Percentiles rank a stretch among this genome's conserved stretches.
These are phyloP conservation scores for Ananas comosus DNA, from an alignment of 176 grass and related monocot genomes.

Conservation along the genomic window DNA sequence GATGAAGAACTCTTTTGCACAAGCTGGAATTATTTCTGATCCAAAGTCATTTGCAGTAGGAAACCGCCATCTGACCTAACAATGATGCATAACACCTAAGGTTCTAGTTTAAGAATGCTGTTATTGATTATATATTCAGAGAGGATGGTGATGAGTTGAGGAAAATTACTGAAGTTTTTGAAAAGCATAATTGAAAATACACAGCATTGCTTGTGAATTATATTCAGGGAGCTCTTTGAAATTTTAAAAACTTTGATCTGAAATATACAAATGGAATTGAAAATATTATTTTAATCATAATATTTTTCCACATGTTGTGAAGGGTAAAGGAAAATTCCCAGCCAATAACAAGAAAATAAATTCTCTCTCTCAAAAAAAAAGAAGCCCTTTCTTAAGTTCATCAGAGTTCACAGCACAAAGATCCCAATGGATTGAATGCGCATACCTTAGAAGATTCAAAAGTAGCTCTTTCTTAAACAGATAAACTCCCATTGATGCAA, in stretches of 20 bases:
- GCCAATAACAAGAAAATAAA: neutral
- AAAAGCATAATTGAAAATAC: neutral
- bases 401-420: neutral
- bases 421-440: constrained; percentile 18
- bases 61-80: constrained; percentile 91
- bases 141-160: too few relatives aligned
- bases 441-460: constrained; percentile 88
- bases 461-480: constrained; percentile 87
- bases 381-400: too few relatives aligned
- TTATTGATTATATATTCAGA: constrained; percentile 2
- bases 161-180: neutral
- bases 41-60: constrained; percentile 98
- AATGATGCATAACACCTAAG: constrained; percentile 40
- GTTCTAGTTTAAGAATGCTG: constrained; percentile 9
- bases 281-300: neutral
- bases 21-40: constrained; percentile 90
- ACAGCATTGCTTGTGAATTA: neutral
- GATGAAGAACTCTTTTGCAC: constrained; percentile 57
- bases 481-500: constrained; percentile 91
- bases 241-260: too few relatives aligned
- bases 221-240: too few relatives aligned
- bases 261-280: neutral
- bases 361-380: neutral
- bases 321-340: neutral
- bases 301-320: neutral